phyloP scores from a whole-genome alignment of 352 stramenopile species.

The Phytophthora chlamydospora region DNA sequence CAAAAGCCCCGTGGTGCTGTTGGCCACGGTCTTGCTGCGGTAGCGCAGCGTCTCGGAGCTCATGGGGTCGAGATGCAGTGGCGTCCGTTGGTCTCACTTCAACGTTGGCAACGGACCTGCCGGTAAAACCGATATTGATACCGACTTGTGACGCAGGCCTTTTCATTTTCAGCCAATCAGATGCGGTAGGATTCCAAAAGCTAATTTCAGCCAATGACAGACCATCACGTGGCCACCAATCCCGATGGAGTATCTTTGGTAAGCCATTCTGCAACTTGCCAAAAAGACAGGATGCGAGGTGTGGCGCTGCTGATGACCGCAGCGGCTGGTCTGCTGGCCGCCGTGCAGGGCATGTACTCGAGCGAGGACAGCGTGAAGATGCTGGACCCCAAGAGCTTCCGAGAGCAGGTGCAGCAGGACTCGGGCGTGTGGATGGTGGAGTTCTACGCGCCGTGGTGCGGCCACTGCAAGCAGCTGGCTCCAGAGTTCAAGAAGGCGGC shows the following conservation, averaged over 20 bases:
- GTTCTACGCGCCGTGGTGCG: slow-evolving; percentile 96
- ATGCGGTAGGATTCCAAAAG: no score
- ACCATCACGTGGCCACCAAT: slow-evolving; percentile 30
- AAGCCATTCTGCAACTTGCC: slow-evolving; percentile 24
- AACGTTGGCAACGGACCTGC: slow-evolving; percentile 16
- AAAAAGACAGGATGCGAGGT: slow-evolving; percentile 22
- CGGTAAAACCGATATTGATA: no score
- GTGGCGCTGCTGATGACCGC: slow-evolving; percentile 31
- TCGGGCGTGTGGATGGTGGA: slow-evolving; percentile 93
- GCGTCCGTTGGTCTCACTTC: slow-evolving; percentile 9
- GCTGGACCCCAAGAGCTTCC: slow-evolving; percentile 74
- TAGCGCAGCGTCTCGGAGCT: slow-evolving; percentile 24
- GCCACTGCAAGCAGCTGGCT: slow-evolving; percentile 94
- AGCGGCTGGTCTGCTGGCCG: slow-evolving; percentile 38
- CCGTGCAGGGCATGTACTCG: slow-evolving; percentile 63
- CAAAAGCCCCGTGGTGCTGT: slow-evolving; percentile 23
- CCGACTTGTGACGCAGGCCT: no score
- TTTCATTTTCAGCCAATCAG: no score
- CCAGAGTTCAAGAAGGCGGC: slow-evolving; percentile 93
- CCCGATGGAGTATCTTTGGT: slow-evolving; percentile 7
- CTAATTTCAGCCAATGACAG: slow-evolving; percentile 32
- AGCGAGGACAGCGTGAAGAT: slow-evolving; percentile 71
- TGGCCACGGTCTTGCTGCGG: slow-evolving; percentile 12
- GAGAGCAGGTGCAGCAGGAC: slow-evolving; percentile 74
- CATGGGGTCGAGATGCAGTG: slow-evolving; percentile 10